A percentile compares a stretch with the other conserved stretches of the same genome.
Evolutionary conservation across 257 asterid genomes (phyloP).

Genomic region (Rauvolfia tetraphylla): DNA sequence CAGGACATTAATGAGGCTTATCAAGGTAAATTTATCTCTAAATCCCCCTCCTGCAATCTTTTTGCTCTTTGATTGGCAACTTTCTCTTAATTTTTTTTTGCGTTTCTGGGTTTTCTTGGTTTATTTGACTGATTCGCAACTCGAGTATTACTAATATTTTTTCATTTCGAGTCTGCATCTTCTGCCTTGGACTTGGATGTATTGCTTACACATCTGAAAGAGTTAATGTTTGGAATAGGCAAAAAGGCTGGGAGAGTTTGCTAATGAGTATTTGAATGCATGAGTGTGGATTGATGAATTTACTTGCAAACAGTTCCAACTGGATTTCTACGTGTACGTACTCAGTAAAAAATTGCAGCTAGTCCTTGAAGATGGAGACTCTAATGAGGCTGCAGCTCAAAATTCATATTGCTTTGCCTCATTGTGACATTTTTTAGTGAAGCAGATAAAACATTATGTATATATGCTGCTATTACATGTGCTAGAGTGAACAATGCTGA

Average conservation of each 20-base stretch:
- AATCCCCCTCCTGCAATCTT: background rate
- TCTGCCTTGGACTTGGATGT: background rate
- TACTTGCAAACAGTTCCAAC: background rate
- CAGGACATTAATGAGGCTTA: constrained; percentile 95
- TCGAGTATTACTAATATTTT: background rate
- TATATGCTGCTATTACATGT: background rate
- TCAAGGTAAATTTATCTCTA: constrained; percentile 44
- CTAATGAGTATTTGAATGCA: background rate
- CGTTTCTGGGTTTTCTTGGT: background rate
- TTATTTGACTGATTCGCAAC: background rate
- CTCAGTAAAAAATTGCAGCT: background rate
- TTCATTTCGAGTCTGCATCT: background rate
- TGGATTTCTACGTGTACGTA: background rate
- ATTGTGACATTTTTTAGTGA: background rate
- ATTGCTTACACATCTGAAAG: background rate
- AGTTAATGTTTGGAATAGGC: background rate
- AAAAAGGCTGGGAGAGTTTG: background rate
- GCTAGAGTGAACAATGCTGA: background rate
- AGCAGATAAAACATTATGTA: background rate
- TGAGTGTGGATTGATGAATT: background rate
- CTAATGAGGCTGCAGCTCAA: background rate
- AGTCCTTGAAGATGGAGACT: background rate
- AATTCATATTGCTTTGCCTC: background rate
- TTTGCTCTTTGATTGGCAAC: background rate
- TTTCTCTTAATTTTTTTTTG: background rate